A percentile compares a stretch with the other conserved stretches of the same genome.
Conservation (phyloP, 2,329 filamentous ascomycete genomes). For the Aspergillus vadensis region DNA sequence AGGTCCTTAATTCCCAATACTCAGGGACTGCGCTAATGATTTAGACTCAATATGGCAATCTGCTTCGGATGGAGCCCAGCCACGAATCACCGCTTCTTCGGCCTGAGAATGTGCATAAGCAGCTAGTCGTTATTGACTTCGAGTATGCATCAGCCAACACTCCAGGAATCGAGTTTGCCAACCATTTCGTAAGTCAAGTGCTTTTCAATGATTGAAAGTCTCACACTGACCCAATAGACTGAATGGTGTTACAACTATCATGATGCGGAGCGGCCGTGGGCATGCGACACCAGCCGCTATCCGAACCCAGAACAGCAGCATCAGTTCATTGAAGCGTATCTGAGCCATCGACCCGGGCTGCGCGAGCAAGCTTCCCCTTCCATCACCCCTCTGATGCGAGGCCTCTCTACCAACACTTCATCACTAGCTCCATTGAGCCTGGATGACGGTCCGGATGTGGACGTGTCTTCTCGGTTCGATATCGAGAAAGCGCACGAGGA, state of each 20-base stretch:
- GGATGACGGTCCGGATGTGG: constrained; percentile 64
- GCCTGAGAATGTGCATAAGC: constrained; percentile 91
- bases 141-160: constrained; percentile 93
- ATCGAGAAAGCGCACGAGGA: constrained; percentile 65
- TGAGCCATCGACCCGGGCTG: constrained; percentile 71
- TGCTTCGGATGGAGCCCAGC: constrained; percentile 72
- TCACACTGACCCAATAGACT: constrained; percentile 49
- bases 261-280: constrained; percentile 64
- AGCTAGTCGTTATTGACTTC: constrained; percentile 96
- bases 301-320: constrained; percentile 78
- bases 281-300: constrained; percentile 70
- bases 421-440: constrained; percentile 71
- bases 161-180: constrained; percentile 87
- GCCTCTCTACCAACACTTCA: constrained; percentile 53
- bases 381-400: constrained; percentile 50
- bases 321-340: constrained; percentile 82
- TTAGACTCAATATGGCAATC: constrained; percentile 97
- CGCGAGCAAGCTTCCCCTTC: constrained; percentile 28
- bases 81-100: constrained; percentile 81
- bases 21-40: constrained; percentile 19
- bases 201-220: too few species aligned
- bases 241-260: constrained; percentile 99
- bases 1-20: constrained; percentile 39
- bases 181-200: constrained; percentile 73
- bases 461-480: constrained; percentile 54